phyloP scores from a whole-genome alignment of 164 flowering plant species.

The Buxus sempervirens region DNA sequence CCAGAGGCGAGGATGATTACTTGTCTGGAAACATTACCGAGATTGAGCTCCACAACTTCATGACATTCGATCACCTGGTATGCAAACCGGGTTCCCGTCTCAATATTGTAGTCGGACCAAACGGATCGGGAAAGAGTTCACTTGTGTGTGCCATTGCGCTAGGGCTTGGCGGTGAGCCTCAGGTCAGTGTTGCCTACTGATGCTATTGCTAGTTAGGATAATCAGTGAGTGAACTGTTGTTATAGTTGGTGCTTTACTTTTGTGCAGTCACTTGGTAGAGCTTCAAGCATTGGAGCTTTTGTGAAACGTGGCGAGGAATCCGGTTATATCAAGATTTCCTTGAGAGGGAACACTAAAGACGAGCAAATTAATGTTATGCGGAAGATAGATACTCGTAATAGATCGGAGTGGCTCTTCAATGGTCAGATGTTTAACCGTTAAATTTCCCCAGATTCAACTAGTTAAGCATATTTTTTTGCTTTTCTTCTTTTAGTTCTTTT shows the following conservation, averaged over 20 bases:
- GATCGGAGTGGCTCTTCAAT: conserved; percentile 87
- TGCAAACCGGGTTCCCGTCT: conserved; percentile 83
- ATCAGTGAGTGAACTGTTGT: not conserved
- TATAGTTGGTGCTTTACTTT: conserved; percentile 4
- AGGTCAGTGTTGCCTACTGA: conserved; percentile 35
- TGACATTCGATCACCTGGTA: conserved; percentile 64
- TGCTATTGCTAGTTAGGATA: not conserved
- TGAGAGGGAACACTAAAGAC: conserved; percentile 55
- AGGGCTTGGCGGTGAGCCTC: conserved; percentile 96
- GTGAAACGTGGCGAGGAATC: conserved; percentile 92
- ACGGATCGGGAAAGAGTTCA: conserved; percentile 96
- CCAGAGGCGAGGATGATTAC: conserved; percentile 85
- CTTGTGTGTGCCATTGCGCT: conserved; percentile 95
- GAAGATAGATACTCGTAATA: conserved; percentile 70
- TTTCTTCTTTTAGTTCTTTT: too few species aligned
- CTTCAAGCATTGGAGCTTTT: conserved; percentile 85
- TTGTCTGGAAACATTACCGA: conserved; percentile 77
- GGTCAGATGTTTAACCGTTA: conserved; percentile 37
- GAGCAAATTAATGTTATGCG: conserved; percentile 55
- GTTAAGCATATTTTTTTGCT: too few species aligned
- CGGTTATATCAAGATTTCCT: conserved; percentile 61
- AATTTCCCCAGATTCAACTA: not conserved
- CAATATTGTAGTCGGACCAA: conserved; percentile 91
- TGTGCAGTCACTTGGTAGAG: conserved; percentile 84
- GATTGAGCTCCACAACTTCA: conserved; percentile 81